These are phyloP conservation scores for Phialophora expanda DNA, from an alignment of 2,329 filamentous ascomycete species.

Conservation along the genomic window DNA sequence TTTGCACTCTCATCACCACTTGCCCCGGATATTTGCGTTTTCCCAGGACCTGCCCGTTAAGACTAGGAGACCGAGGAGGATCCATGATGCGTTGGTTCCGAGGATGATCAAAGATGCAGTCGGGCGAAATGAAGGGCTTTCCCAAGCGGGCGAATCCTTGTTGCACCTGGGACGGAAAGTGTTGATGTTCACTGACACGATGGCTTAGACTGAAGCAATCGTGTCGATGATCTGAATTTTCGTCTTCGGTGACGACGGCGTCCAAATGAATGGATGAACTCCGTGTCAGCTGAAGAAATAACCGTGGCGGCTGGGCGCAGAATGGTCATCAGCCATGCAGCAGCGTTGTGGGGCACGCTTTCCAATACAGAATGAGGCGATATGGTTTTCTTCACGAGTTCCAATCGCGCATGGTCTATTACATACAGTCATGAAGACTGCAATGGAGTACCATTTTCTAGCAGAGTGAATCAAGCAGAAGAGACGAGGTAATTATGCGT, in stretches of 20 bases:
- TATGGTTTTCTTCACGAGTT: not conserved
- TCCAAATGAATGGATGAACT: not conserved
- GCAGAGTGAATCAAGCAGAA: not conserved
- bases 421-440: not conserved
- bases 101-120: not conserved
- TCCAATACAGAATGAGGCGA: not conserved
- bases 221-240: not conserved
- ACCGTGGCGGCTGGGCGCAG: not conserved
- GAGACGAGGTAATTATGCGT: not conserved
- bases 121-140: not conserved
- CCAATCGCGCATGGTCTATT: not conserved
- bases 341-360: not conserved
- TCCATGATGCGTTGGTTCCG: not conserved
- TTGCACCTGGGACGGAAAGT: not conserved
- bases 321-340: conserved; percentile 4
- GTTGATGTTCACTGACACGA: not conserved
- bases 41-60: not conserved
- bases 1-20: conserved; percentile 25
- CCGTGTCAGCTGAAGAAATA: conserved; percentile 6
- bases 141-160: not conserved
- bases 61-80: not conserved
- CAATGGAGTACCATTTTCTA: not conserved
- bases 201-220: not conserved
- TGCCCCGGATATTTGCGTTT: conserved; percentile 24
- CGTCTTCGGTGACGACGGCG: not conserved